Evolutionary conservation across 192 early-diverging fungal species (phyloP), one percentile per base, ranked within the genome.

Genomic region (Coemansia sp.): DNA sequence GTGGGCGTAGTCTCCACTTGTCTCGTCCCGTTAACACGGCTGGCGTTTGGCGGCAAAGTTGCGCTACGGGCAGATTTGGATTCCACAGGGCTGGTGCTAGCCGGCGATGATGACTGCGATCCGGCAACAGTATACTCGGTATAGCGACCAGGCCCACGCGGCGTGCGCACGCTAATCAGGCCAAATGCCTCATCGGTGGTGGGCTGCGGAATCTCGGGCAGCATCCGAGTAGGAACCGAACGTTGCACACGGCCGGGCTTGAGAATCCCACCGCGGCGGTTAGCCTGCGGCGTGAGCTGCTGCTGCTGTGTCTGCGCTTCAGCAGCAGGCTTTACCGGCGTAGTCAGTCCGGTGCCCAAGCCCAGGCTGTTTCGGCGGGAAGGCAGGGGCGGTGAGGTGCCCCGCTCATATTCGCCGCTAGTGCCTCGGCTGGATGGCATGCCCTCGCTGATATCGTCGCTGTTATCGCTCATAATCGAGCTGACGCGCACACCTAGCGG

Each of bases 241-340:
- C 68, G 50, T 42, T 45, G 51, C 2, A 55, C 53, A 1, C 64
- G 59, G 1, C 70, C 70, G 3, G 70, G 45, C 53, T 74, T 74
- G 7, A 74, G 38, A 6, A 74, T 67, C 4, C 70, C 70, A 20
- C 64, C 70, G 11, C 54, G 62, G 0, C 64, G 58, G 9, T 43
- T 55, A 6, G 64, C 59, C 50, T 62, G 64, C 28, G 70, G 70
- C 20, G 70, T 74, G 17, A 74, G 62, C 52, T 74, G 70, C 41
- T 39, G 35, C 22, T 41, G 15, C 39, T 41, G n/a, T n/a, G n/a
- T 41, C 6, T 41, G 39, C 39, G n/a, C n/a, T n/a, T n/a, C n/a
- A 23, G 46, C 7, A 25, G 14, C 38, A 15, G 11, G n/a, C 43
- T 28, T 23, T 15, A 27, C 43, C 3, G 43, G 22, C 38, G 38